A percentile compares a stretch with the other conserved stretches of the same genome.
These are phyloP conservation scores for Monosporascus sp. DNA, from an alignment of 2,329 filamentous ascomycete species.

Conservation along the genomic window DNA sequence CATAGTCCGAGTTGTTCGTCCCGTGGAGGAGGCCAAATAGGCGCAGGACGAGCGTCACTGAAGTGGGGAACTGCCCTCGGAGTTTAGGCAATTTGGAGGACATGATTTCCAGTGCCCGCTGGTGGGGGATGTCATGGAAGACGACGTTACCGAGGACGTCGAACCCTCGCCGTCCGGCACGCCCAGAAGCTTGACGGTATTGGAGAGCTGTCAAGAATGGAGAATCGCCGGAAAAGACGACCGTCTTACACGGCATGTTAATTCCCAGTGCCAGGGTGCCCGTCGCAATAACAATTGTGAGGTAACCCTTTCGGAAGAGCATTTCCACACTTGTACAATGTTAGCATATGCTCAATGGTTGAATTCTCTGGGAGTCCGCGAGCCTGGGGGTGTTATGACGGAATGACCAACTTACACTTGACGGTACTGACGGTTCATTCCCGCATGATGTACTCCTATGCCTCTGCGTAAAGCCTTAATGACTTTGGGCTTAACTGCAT, in stretches of 20 bases:
- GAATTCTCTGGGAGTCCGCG: background rate
- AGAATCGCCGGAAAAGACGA: slow-evolving; percentile 70
- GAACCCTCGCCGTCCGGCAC: slow-evolving; percentile 75
- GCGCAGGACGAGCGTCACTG: slow-evolving; percentile 65
- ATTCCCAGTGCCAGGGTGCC: slow-evolving; percentile 73
- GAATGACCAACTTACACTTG: slow-evolving; percentile 44
- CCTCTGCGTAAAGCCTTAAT: slow-evolving; percentile 60
- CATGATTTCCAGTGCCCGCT: slow-evolving; percentile 63
- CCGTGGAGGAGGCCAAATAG: slow-evolving; percentile 62
- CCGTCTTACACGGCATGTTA: slow-evolving; percentile 80
- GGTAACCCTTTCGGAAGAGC: slow-evolving; percentile 66
- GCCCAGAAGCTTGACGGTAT: slow-evolving; percentile 71
- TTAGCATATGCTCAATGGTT: slow-evolving; percentile 9
- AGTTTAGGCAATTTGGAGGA: slow-evolving; percentile 69
- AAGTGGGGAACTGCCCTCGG: slow-evolving; percentile 73
- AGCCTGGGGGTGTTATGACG: background rate
- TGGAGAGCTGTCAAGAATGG: slow-evolving; percentile 69
- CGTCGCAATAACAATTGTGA: slow-evolving; percentile 68
- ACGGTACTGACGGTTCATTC: slow-evolving; percentile 73
- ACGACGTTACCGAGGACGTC: slow-evolving; percentile 78
- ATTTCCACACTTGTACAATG: slow-evolving; percentile 53
- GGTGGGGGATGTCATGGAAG: slow-evolving; percentile 59
- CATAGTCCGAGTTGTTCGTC: slow-evolving; percentile 58
- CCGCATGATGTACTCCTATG: slow-evolving; percentile 72
- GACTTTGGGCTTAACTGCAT: slow-evolving; percentile 46